Base-by-base conservation (phyloP, 192 early-diverging fungal species). In the Coemansia sp. region DNA sequence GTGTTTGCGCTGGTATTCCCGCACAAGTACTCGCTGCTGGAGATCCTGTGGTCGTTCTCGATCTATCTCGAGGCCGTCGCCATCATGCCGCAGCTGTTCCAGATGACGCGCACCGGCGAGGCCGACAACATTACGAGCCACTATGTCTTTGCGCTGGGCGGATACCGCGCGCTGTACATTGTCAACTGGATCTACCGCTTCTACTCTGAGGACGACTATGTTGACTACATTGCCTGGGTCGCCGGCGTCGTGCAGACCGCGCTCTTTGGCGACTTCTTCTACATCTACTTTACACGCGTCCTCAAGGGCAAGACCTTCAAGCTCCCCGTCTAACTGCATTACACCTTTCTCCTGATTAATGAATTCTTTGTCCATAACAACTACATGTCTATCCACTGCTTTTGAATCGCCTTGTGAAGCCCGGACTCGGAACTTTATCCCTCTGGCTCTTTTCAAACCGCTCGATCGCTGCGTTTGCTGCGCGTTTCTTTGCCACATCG, bases 101-200 rank as follows among this genome's bases (percentile, higher is more conserved):
- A 96, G 82, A 82, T 99, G 62, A 86, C 89, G n/a, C 88, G 94
- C 51, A 98, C 95, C 2, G 94, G 95, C 25, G 95, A 98, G 74
- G 95, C 95, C 10, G 95, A 99, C 72, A 97, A 94, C n/a, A 98
- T 99, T 73, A 99, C 95, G 7, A 92, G 94, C 10, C 97, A 99
- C 75, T 99, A 99, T 72, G 77, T 99, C 42, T 99, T 99, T 84
- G 93, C 95, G 3, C 68, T 99, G 43, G 97, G 97, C 8, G 92
- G 87, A 9, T 96, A 95, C 71, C 88, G 93, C 18, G 89, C 85
- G 0, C 73, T 94, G 56, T 95, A 95, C 70, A 65, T 96, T 56
- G 68, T 85, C 73, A 99, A 99, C 72, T 99, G 97, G 97, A 85
- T 99, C 40, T 99, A 92, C 60, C 86, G 94, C 35, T 96, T 88